Conservation (phyloP, 345 rosid species). For the Pistacia vera region DNA sequence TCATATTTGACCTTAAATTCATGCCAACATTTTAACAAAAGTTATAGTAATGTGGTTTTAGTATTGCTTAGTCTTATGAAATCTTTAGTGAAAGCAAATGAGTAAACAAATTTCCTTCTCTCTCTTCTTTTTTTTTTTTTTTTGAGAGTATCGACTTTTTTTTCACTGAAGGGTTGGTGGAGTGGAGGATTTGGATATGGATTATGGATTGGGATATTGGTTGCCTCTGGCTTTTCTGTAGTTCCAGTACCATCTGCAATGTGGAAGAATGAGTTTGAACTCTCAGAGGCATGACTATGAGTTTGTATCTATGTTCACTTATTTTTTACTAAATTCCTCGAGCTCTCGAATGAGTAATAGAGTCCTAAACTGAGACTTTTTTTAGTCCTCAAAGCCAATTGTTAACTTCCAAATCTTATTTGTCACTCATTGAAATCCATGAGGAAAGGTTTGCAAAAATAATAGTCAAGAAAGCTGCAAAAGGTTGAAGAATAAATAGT, state of each 20-base stretch:
- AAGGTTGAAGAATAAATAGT: no score
- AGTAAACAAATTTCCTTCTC: no score
- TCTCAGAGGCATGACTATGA: conserved; percentile 48
- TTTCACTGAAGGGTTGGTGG: conserved; percentile 82
- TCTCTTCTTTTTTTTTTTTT: background rate
- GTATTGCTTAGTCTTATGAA: no score
- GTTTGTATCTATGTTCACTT: conserved; percentile 29
- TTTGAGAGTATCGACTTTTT: conserved; percentile 21
- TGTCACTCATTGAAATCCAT: no score
- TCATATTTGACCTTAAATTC: background rate
- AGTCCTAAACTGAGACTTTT: no score
- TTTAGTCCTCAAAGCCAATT: no score
- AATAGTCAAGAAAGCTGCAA: no score
- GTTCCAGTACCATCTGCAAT: conserved; percentile 70
- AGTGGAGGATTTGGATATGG: conserved; percentile 92
- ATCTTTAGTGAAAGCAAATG: conserved; percentile 7
- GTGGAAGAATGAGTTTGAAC: conserved; percentile 78
- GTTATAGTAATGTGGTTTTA: background rate
- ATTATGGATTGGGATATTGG: conserved; percentile 85
- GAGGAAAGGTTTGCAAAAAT: no score
- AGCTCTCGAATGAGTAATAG: no score
- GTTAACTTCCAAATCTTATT: no score
- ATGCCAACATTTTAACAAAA: background rate
- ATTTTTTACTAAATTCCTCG: no score
- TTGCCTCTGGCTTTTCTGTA: conserved; percentile 85